These are phyloP conservation scores for Myochromella boudieri DNA, from an alignment of 768 basidiomycete genomes.

Conservation along the genomic window DNA sequence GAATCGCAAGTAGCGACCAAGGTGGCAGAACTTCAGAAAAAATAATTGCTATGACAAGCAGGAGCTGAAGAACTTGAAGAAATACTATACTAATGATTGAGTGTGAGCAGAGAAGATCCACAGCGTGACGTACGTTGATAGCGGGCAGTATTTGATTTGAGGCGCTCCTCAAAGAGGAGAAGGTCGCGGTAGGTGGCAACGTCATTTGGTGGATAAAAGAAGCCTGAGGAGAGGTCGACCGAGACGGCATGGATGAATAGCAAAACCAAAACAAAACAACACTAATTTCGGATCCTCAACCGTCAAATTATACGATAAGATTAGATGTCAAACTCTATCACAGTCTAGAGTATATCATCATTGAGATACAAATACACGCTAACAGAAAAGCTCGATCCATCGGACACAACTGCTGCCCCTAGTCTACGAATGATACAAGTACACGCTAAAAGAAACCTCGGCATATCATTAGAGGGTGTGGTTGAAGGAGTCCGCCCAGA, in stretches of 20 bases:
- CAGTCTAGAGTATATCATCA: no score
- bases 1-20: constrained; percentile 64
- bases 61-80: constrained; percentile 65
- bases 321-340: not conserved
- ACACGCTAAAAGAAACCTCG: no score
- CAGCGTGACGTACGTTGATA: constrained; percentile 76
- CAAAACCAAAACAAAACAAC: no score
- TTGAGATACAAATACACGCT: no score
- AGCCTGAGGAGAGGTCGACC: constrained; percentile 34
- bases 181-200: constrained; percentile 83
- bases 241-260: constrained; percentile 20
- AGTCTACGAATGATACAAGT: no score
- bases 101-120: not conserved
- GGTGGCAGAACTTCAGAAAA: constrained; percentile 73
- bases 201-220: constrained; percentile 63
- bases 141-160: constrained; percentile 88
- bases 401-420: no score
- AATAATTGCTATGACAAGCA: constrained; percentile 68
- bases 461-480: no score
- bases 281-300: no score
- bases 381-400: no score
- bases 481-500: no score
- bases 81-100: constrained; percentile 71
- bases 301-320: not conserved
- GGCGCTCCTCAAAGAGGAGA: constrained; percentile 91